Conservation (phyloP, 108 stramenopile genomes). For the Heterococcus sp. region DNA sequence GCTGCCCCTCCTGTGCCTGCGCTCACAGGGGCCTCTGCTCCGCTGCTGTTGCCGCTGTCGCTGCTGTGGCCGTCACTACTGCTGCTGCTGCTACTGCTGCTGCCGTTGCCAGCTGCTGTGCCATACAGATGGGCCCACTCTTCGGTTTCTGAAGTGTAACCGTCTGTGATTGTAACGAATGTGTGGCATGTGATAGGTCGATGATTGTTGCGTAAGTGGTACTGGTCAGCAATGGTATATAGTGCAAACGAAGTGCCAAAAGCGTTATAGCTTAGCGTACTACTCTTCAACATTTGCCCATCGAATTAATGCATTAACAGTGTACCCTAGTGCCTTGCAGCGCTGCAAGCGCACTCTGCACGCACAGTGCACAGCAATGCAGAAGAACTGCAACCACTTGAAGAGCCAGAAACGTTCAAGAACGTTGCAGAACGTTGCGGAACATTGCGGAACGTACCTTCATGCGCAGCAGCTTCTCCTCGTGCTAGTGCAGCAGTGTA, state of each 20-base stretch:
- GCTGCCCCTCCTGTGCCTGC: background rate
- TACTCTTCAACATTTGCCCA: background rate
- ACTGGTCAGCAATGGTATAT: background rate
- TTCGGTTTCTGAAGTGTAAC: conserved; percentile 8
- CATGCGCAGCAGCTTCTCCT: too few relatives aligned
- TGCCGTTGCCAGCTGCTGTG: background rate
- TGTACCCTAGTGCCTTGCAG: background rate
- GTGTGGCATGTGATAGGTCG: background rate
- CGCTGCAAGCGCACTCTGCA: too few relatives aligned
- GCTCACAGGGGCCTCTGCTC: background rate
- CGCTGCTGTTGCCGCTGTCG: background rate
- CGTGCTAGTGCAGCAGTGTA: too few relatives aligned
- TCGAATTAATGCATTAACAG: background rate
- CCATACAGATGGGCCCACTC: conserved; percentile 37
- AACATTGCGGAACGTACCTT: too few relatives aligned
- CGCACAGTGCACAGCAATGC: too few relatives aligned
- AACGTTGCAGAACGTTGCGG: too few relatives aligned
- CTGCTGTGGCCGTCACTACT: background rate
- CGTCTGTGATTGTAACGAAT: background rate
- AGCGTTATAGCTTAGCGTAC: background rate
- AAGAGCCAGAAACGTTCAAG: too few relatives aligned
- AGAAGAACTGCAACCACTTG: too few relatives aligned
- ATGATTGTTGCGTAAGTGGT: background rate
- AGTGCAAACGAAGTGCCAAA: background rate
- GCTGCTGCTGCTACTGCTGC: background rate